Evolutionary conservation across 371 early-diverging fungal genomes (phyloP).

Genomic region (Actinomortierella wolfii): DNA sequence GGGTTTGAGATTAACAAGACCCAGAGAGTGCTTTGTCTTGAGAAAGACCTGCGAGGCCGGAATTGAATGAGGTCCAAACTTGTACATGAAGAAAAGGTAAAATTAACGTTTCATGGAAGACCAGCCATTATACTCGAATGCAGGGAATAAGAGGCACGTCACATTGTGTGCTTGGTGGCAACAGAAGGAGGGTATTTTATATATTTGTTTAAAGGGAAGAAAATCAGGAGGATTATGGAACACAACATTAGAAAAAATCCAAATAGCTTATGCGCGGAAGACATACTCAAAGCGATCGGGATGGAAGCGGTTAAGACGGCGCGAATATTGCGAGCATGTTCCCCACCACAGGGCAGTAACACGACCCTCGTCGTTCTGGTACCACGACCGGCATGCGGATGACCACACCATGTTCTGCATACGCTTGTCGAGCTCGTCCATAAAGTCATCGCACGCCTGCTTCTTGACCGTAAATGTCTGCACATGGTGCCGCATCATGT

Average conservation of each 20-base stretch:
- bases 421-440: constrained; percentile 22
- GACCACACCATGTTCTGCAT: constrained; percentile 50
- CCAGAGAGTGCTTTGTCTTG: constrained; percentile 68
- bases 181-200: no score
- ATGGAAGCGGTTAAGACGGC: constrained; percentile 21
- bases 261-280: no score
- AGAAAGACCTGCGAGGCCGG: constrained; percentile 73
- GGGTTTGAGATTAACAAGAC: constrained; percentile 90
- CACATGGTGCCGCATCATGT: constrained; percentile 40
- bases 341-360: constrained; percentile 45
- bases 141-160: no score
- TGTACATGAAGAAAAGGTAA: constrained; percentile 9
- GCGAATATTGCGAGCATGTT: constrained; percentile 25
- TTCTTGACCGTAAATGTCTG: constrained; percentile 25
- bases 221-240: no score
- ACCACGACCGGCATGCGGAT: constrained; percentile 48
- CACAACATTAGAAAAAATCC: no score
- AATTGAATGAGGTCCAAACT: constrained; percentile 72
- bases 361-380: constrained; percentile 45
- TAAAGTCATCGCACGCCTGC: constrained; percentile 24
- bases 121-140: no score
- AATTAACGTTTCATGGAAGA: no score
- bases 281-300: constrained; percentile 6
- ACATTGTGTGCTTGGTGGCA: no score
- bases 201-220: no score